Evolutionary conservation across 2,329 filamentous ascomycete genomes (phyloP), one percentile per base, ranked within the genome.

Genomic region (Colletotrichum abscissum): DNA sequence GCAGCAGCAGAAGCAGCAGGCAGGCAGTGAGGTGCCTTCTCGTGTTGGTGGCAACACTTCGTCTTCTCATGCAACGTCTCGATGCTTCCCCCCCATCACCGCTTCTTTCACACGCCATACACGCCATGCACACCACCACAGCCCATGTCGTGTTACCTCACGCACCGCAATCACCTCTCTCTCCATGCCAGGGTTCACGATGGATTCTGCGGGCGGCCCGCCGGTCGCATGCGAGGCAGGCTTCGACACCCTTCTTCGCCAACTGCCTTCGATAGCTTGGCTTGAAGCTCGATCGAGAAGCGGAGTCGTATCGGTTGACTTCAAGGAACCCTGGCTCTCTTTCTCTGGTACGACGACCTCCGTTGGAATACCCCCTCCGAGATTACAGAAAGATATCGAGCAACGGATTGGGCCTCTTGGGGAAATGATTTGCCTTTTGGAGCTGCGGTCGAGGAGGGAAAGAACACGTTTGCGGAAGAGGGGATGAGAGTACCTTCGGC

Each of bases 191-290:
- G 38, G 59, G 33, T n/a, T 49, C 22, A 42, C n/a, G 67, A 73
- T 59, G 42, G 54, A 49, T 14, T 49, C 28, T 55, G 67, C 46
- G 26, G 35, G 30, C 69, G 69, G 66, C 69, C 69, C 69, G 66
- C 59, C 30, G 42, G 56, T 72, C 26, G 58, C 69, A 72, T 69
- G 26, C 24, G 52, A 64, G 42, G 42, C 54, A 59, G 42, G 12
- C 59, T 72, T 33, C 2, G 24, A 42, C 42, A 63, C 59, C 58
- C 52, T 69, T 42, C 38, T 42, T 64, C 54, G 16, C 38, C 11
- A 28, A 67, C n/a, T 11, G 38, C 28, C 22, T 55, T 64, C n/a
- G 60, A 28, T 22, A 22, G 16, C 24, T n/a, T 19, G 52, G 22
- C 28, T 16, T 59, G 24, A 55, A 46, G 12, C 42, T 64, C 54